These are phyloP conservation scores for Didymella keratinophila DNA, from an alignment of 2,329 filamentous ascomycete species.

Conservation along the genomic window DNA sequence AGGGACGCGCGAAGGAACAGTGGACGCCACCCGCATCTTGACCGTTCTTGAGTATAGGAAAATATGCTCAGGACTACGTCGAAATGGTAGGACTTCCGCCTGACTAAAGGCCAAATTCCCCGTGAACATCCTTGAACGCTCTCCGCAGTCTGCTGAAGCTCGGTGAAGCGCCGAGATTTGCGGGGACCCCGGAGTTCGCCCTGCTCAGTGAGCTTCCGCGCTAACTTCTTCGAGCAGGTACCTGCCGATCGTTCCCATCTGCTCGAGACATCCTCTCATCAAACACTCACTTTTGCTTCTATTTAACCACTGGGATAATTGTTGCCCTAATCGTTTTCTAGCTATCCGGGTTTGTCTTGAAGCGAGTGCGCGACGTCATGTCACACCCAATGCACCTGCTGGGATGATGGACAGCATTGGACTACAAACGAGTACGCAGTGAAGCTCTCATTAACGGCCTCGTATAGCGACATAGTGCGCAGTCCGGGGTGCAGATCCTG, in stretches of 20 bases:
- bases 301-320: background rate
- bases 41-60: background rate
- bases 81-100: conserved; percentile 1
- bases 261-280: background rate
- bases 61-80: background rate
- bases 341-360: too few relatives aligned
- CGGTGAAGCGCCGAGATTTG: conserved; percentile 19
- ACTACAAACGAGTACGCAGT: background rate
- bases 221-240: conserved; percentile 15
- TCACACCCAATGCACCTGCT: background rate
- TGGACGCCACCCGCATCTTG: background rate
- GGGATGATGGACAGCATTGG: background rate
- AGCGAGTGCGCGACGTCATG: background rate
- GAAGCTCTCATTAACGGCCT: background rate
- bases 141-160: background rate
- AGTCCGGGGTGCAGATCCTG: background rate
- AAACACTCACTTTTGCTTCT: background rate
- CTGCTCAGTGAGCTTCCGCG: background rate
- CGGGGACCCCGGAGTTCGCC: conserved; percentile 16
- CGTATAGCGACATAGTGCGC: background rate
- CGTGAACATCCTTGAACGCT: background rate
- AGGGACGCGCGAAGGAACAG: background rate
- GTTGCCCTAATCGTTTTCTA: background rate
- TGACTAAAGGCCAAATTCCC: background rate
- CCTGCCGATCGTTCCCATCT: background rate